Percentiles rank a stretch among this genome's conserved stretches.
Conservation (phyloP, 768 basidiomycete species). For the Rhodotorula sphaerocarpa region DNA sequence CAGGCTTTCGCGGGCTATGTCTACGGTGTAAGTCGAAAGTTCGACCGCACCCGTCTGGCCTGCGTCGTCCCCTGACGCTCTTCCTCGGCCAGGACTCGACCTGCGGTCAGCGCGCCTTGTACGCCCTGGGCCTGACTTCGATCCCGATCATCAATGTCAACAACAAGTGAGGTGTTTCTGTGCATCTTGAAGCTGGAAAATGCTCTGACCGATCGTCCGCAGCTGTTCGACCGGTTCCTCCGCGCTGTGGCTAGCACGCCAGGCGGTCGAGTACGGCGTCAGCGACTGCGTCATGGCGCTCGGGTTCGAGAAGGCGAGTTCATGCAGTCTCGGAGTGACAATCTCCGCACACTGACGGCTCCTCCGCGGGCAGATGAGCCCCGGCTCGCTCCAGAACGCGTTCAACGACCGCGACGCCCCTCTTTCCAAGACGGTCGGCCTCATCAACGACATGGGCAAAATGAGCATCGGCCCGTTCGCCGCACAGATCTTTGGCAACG, state of each 20-base stretch:
- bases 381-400: constrained; percentile 31
- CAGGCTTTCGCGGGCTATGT: constrained; percentile 68
- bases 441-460: constrained; percentile 24
- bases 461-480: constrained; percentile 45
- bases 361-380: constrained; percentile 30
- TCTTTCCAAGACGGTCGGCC: constrained; percentile 28
- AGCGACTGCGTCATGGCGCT: constrained; percentile 70
- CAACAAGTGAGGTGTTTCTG: constrained; percentile 45
- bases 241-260: constrained; percentile 67
- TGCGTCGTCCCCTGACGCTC: background rate
- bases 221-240: constrained; percentile 65
- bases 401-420: constrained; percentile 33
- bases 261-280: constrained; percentile 60
- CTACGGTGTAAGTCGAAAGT: constrained; percentile 43
- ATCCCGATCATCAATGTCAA: constrained; percentile 81
- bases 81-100: constrained; percentile 24
- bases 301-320: constrained; percentile 75
- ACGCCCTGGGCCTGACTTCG: constrained; percentile 67
- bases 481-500: constrained; percentile 65
- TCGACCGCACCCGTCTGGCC: too few species aligned
- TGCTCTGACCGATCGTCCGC: background rate
- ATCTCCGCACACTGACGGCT: background rate
- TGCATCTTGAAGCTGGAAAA: background rate
- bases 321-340: background rate
- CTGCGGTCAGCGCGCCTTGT: constrained; percentile 58